Evolutionary conservation across 768 basidiomycete genomes (phyloP).

Genomic region (Tylopilus vinaceipallidus): DNA sequence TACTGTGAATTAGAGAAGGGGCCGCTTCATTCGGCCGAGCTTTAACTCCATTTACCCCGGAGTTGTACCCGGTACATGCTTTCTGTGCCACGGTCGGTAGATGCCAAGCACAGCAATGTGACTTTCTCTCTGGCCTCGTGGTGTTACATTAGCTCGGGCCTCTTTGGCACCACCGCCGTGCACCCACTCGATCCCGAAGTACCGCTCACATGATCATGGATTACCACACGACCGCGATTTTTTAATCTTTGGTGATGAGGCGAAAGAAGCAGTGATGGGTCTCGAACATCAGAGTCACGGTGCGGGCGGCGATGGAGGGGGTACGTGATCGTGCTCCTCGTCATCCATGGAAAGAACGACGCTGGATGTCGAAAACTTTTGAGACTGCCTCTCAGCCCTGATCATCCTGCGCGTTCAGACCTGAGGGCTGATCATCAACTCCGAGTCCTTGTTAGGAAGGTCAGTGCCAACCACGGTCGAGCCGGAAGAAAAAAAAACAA

Average conservation of each 20-base stretch:
- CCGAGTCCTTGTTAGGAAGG: conserved; percentile 24
- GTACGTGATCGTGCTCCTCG: conserved; percentile 1
- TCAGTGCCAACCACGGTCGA: conserved; percentile 7
- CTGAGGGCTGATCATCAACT: conserved; percentile 11
- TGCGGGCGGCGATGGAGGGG: conserved; percentile 7
- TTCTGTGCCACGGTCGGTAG: conserved; percentile 1
- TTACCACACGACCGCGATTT: conserved; percentile 12
- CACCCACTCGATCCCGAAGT: conserved; percentile 13
- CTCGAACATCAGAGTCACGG: conserved; percentile 9
- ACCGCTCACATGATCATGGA: conserved; percentile 4
- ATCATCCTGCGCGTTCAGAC: conserved; percentile 9
- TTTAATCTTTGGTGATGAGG: conserved; percentile 21
- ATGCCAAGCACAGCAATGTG: conserved; percentile 2
- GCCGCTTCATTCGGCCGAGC: neutral
- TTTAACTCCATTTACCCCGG: conserved; percentile 1
- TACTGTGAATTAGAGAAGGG: conserved; percentile 3
- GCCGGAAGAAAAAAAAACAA: conserved; percentile 3
- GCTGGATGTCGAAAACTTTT: neutral
- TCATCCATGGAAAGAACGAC: conserved; percentile 2
- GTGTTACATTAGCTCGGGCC: neutral
- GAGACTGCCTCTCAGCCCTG: conserved; percentile 9
- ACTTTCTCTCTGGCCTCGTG: conserved; percentile 18
- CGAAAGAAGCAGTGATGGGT: conserved; percentile 8
- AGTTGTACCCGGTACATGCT: conserved; percentile 1
- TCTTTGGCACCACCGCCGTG: conserved; percentile 4